Base-by-base conservation (phyloP, 306 rosid genomes). In the Cicer cuneatum region DNA sequence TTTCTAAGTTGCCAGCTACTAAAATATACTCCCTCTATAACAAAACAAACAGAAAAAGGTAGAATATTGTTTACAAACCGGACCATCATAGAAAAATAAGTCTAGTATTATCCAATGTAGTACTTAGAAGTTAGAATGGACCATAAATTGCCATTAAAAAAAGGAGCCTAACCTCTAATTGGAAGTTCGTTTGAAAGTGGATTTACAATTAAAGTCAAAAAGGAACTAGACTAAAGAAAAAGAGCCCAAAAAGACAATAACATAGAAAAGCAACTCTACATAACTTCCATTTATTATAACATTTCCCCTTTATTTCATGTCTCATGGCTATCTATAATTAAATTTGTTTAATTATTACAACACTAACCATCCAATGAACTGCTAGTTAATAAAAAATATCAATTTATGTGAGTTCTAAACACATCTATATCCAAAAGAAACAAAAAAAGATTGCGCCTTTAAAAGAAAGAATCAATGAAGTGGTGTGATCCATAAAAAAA, bases 401-500 rank as follows among this genome's bases (percentile, higher is more conserved):
- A 66, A 37, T 15, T 54, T 40, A 46, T 46, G 8, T 24, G 38
- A 42, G 66, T 8, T 62, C 35, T 47, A 59, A 42, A 47, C 12
- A 45, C 46, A 43, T 13, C 14, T 9, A 10, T 3, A 39, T 60
- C 48, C 43, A 19, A 70, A 40, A 47, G 40, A 56, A 80, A 13
- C 6, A 54, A 0, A 35, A 33, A 59, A 59, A 59, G 6, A 33
- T 59, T 53, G 11, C 18, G 16, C 15, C 51, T 66, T 52, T 51
- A 14, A 18, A 46, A 47, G 45, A 60, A 60, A 51, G 52, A 66
- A 51, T 29, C 33, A 37, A 52, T 49, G 49, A 42, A 51, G 53
- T 59, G 59, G 68, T 70, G 79, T 45, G 86, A 75, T 62, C 81
- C 71, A 58, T 19, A 35, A 73, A 43, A 73, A 66, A 49, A 4